phyloP scores from a whole-genome alignment of 805 yeast genomes.

The Metschnikowia peoriensis region DNA sequence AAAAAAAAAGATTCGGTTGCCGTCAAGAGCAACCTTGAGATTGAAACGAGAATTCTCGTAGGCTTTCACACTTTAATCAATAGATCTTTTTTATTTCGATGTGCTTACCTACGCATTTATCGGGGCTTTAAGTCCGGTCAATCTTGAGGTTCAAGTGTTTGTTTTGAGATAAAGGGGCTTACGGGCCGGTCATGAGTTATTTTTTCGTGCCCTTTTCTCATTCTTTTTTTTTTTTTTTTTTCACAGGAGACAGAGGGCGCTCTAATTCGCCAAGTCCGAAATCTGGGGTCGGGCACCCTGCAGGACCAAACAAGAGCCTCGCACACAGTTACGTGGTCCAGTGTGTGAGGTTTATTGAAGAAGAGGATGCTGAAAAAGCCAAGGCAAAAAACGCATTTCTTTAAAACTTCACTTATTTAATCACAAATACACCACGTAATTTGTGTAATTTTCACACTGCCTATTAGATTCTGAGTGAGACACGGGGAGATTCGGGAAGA shows the following conservation, averaged over 20 bases:
- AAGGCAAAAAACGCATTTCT: not conserved
- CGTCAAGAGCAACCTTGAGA: not conserved
- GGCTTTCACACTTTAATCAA: not conserved
- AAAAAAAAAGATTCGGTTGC: not conserved
- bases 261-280: constrained; percentile 24
- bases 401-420: no score
- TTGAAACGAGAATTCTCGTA: not conserved
- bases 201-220: not conserved
- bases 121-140: not conserved
- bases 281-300: constrained; percentile 21
- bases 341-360: not conserved
- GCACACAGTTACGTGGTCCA: constrained; percentile 2
- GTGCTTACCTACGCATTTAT: not conserved
- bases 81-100: no score
- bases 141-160: not conserved
- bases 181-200: constrained; percentile 4
- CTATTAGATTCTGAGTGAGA: not conserved
- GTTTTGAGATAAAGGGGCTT: not conserved
- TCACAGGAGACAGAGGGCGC: constrained; percentile 14
- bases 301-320: constrained; percentile 10
- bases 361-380: not conserved
- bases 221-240: not conserved
- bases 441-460: not conserved
- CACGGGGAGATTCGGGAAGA: constrained; percentile 10
- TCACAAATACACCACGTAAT: no score